Evolutionary conservation across 352 stramenopile genomes (phyloP).

Genomic region (Globisporangium recalcitrans): DNA sequence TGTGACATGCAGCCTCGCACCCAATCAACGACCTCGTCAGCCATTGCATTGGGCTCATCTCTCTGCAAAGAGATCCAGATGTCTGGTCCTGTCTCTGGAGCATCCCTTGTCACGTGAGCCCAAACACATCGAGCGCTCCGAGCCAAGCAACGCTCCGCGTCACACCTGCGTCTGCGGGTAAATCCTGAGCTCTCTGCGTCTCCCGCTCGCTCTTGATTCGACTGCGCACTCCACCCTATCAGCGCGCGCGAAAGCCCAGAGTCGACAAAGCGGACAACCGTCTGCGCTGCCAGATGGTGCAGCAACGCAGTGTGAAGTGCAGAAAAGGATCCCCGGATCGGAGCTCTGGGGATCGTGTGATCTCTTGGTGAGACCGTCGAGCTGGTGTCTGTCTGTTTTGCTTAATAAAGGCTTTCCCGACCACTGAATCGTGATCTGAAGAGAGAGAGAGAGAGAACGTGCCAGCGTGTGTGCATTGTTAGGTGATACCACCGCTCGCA

Average conservation of each 20-base stretch:
- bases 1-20: conserved; percentile 2
- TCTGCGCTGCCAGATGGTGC: neutral
- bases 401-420: conserved; percentile 3
- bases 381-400: too few species aligned
- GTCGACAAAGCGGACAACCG: neutral
- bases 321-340: neutral
- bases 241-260: neutral
- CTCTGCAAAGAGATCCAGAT: conserved; percentile 1
- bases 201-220: neutral
- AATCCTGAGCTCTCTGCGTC: neutral
- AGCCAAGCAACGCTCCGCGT: conserved; percentile 1
- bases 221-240: neutral
- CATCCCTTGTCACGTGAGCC: conserved; percentile 2
- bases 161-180: neutral
- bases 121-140: neutral
- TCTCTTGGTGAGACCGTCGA: neutral
- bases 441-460: neutral
- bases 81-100: conserved; percentile 10
- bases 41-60: neutral
- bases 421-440: conserved; percentile 2
- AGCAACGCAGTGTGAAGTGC: too few species aligned
- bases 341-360: neutral
- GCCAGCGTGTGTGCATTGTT: neutral
- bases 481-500: too few species aligned
- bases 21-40: neutral